Base-by-base conservation (phyloP, 768 basidiomycete genomes). In the Leccinum variicolor region DNA sequence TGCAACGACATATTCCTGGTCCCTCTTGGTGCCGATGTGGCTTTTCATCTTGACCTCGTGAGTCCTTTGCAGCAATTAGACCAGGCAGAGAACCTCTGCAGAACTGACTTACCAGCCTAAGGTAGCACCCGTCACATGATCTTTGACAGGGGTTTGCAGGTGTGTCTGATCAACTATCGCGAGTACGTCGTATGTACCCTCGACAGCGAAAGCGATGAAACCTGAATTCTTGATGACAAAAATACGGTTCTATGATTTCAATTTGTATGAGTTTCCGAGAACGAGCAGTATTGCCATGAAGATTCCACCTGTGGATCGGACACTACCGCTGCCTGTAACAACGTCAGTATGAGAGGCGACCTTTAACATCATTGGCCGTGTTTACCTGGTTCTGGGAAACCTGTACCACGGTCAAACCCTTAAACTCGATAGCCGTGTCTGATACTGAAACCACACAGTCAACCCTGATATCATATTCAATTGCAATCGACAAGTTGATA, bases 141-240 rank as follows among this genome's bases (percentile, higher is more conserved):
- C 90, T 51, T 80, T 80, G 31, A 92, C 76, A 7, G 74, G 58
- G 6, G 75, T 79, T 7, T 82, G 79, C 52, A 93, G 73, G 69
- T 93, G 91, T 1, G 90, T 92, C 68, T 92, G 90, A 66, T 93
- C 91, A 41, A 93, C 86, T 56, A 93, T 85, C 4, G 86, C 85
- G 39, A 93, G 81, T 23, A 93, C 90, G 36, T 76, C 68, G 60
- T 87, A 92, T n/a, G 87, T 84, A 46, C 90, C 90, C 70, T 88
- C 82, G 50, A 90, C 75, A 0, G 87, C 88, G 65, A 84, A 88
- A 1, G 90, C 86, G 15, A 89, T 89, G 60, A 92, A 90, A 10
- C 89, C 89, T 33, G 83, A 77, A 65, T 90, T 88, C 70, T 86
- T 89, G 64, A 92, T 76, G 17, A 93, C 87, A 66, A 93, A 92